Base-by-base conservation (phyloP, 129 eudicot species). In the Centella asiatica region DNA sequence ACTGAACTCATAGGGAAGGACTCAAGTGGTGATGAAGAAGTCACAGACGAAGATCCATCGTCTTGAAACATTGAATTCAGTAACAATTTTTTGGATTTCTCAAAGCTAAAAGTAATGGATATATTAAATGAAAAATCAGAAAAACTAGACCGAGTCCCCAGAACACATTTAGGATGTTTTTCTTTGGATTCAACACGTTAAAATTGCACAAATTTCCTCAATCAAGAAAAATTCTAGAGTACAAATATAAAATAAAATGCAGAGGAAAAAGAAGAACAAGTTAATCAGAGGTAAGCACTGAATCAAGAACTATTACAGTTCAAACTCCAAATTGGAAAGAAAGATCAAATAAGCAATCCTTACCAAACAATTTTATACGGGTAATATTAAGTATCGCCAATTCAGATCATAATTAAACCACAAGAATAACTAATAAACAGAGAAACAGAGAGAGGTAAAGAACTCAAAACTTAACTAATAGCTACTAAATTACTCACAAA, bases 1-100 rank as follows among this genome's bases (percentile, higher is more conserved):
- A 60, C 26, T 17, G 97, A 82, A 83, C 78, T 77, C 67, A 76
- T 66, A 6, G 96, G 94, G 57, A 88, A 80, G 33, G 63, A 69
- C 79, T 82, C 95, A 24, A 82, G 74, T 18, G 99, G 92, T n/a
- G 92, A 77, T 68, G 98, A 86, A n/a, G n/a, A n/a, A 33, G 95
- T 81, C 49, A 82, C 86, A 49, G 89, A 82, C 42, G 95, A 90
- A 59, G 97, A 86, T 49, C 95, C 89, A 67, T 93, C 95, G 67
- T 93, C 98, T 78, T 87, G 98, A 77, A 78, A 85, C 98, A 92
- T 92, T 73, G 79, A 77, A 51, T 57, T 69, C 54, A 42, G 61
- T 57, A 28, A 56, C 17, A 55, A 42, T 48, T 34, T 32, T 60
- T 9, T 37, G 31, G 39, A 33, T n/a, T n/a, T n/a, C n/a, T n/a